phyloP scores from a whole-genome alignment of 495 filamentous ascomycete species.

The Penicillium nucicola region DNA sequence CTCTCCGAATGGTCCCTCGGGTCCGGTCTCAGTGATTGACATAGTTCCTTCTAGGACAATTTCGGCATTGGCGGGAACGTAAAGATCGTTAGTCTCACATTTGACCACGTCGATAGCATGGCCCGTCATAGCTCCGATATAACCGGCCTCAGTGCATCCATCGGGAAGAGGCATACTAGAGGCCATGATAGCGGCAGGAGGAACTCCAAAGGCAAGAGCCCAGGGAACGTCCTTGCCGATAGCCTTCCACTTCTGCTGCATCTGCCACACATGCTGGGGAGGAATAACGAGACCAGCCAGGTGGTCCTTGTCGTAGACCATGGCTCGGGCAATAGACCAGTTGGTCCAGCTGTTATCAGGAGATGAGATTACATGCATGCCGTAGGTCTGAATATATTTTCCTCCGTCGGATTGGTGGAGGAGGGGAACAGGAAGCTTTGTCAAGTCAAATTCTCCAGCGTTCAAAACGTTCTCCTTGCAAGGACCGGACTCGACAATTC shows the following conservation, averaged over 20 bases:
- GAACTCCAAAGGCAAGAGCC: conserved; percentile 36
- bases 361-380: conserved; percentile 35
- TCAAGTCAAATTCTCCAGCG: conserved; percentile 34
- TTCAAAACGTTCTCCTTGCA: conserved; percentile 29
- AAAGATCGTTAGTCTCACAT: conserved; percentile 38
- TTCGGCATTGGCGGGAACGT: conserved; percentile 36
- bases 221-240: conserved; percentile 33
- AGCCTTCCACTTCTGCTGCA: conserved; percentile 35
- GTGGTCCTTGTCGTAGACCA: conserved; percentile 31
- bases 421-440: conserved; percentile 28
- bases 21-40: conserved; percentile 28
- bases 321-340: conserved; percentile 39
- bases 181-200: conserved; percentile 38
- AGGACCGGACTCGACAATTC: conserved; percentile 23
- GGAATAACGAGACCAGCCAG: conserved; percentile 27
- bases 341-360: conserved; percentile 36
- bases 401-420: conserved; percentile 36
- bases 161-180: conserved; percentile 36
- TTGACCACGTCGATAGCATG: conserved; percentile 32
- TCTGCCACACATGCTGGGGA: conserved; percentile 32
- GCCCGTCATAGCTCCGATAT: conserved; percentile 32
- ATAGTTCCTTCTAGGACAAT: conserved; percentile 37
- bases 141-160: conserved; percentile 31
- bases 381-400: conserved; percentile 37
- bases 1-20: conserved; percentile 25